Evolutionary conservation across 23 red algal species (phyloP), one percentile per base, ranked within the genome.

Genomic region (Gracilaria caudata): DNA sequence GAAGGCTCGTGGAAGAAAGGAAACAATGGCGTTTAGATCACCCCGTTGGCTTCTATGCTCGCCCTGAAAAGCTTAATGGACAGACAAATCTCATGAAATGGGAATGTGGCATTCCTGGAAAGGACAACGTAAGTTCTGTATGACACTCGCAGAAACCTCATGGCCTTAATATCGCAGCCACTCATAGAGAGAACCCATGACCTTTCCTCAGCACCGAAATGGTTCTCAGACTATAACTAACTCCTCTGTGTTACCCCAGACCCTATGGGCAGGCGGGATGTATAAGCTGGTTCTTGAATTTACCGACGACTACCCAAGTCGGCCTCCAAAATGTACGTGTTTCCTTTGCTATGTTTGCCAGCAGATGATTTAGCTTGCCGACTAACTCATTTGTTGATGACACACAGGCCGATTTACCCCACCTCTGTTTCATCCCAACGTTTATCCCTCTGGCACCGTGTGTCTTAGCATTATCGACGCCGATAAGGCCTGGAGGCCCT

Each of bases 381-480:
- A 53, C 68, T 36, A 75, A 58, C 46, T 39, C 51, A 21, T 8
- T 61, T 79, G 55, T 28, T 46, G 19, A 43, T 58, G 4, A 20
- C 26, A 0, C 80, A 63, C 32, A 94, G 93, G 82, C 75, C 89
- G 92, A 19, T 99, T 99, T 68, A 82, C 71, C 29, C 97, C 97
- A 7, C 97, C 97, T 25, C 73, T 99, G 43, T 99, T 99, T 83
- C 97, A 99, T 81, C 97, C 97, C 51, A 99, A 99, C 80, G 94
- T 99, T 20, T 99, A 95, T 86, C 97, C 97, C 30, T 99, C 97
- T 3, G 97, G 97, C 17, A 99, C 97, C 30, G 97, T 99, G 1
- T 99, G 97, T 63, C 75, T 99, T 21, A 90, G 82, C 72, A 94
- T 99, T 43, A 92, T 99, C 73, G 93, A 99, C 78, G 90, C 93